Percentiles rank a stretch among this genome's conserved stretches.
phyloP scores from a whole-genome alignment of 2,329 filamentous ascomycete genomes.

The Cladosporium oxysporum region DNA sequence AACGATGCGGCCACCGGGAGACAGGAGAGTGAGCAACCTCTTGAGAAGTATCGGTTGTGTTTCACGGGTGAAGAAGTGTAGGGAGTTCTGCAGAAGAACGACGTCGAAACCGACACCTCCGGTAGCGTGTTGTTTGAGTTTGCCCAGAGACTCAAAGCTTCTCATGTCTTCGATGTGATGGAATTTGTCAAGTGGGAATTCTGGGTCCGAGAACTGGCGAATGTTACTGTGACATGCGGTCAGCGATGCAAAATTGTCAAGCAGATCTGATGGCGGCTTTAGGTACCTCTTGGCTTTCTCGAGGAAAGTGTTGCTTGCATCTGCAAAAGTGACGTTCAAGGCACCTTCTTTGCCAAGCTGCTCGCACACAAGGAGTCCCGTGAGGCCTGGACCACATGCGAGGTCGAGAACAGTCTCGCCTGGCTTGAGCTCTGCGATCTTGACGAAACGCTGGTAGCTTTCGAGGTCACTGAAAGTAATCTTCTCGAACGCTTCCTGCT shows the following conservation, averaged over 20 bases:
- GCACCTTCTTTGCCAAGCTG: background rate
- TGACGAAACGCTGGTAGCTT: constrained; percentile 31
- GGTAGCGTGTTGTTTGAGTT: background rate
- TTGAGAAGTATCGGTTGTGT: constrained; percentile 20
- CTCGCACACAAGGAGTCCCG: constrained; percentile 34
- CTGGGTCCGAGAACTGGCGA: background rate
- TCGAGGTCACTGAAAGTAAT: constrained; percentile 21
- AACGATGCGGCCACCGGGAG: background rate
- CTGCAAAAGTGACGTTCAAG: background rate
- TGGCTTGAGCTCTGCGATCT: constrained; percentile 29
- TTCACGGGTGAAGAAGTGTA: background rate
- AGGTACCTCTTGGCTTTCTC: background rate
- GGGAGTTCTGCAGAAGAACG: background rate
- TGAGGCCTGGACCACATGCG: constrained; percentile 49
- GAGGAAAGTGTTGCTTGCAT: background rate
- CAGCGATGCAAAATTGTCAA: background rate
- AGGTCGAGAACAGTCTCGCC: constrained; percentile 47
- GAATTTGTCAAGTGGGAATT: background rate
- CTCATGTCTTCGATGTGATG: background rate
- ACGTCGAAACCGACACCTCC: background rate
- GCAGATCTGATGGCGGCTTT: background rate
- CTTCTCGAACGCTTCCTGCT: background rate
- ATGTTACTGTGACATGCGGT: background rate
- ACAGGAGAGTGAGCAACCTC: background rate
- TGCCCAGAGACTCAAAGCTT: background rate